A percentile compares a stretch with the other conserved stretches of the same genome.
Evolutionary conservation across 176 grass and related monocot species (phyloP).

Genomic region (Hordeum marinum): DNA sequence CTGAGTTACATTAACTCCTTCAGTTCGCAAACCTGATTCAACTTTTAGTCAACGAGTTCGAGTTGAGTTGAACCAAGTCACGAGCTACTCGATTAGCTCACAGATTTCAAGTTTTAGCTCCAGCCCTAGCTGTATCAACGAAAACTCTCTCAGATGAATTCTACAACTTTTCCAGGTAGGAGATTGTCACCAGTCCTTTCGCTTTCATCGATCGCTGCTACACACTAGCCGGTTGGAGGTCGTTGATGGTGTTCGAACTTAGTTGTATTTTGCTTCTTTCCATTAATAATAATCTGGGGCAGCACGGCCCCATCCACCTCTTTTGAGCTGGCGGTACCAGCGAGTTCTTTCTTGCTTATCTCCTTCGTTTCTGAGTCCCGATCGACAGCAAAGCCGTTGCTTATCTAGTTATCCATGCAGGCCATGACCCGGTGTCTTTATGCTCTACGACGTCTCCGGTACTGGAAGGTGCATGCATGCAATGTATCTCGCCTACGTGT

Average conservation of each 20-base stretch:
- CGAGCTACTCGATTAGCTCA: too few relatives aligned
- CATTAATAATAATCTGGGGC: neutral
- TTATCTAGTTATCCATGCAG: slow-evolving; percentile 7
- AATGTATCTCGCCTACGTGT: neutral
- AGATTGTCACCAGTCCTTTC: neutral
- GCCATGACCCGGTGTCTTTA: slow-evolving; percentile 1
- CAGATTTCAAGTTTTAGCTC: too few relatives aligned
- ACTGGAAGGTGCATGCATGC: neutral
- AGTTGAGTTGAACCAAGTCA: too few relatives aligned
- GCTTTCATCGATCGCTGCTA: neutral
- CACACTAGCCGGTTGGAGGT: neutral
- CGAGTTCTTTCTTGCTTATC: neutral
- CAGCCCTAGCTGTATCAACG: neutral
- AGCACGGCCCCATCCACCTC: neutral
- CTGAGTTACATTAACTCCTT: too few relatives aligned
- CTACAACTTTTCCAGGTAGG: neutral
- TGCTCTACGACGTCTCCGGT: neutral
- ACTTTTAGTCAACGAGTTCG: too few relatives aligned
- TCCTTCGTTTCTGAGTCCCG: neutral
- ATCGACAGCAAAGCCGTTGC: neutral
- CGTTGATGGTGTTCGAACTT: neutral
- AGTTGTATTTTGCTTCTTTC: neutral
- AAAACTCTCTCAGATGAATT: neutral
- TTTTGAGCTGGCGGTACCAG: slow-evolving; percentile 21
- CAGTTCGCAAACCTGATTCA: too few relatives aligned